Evolutionary conservation across 495 filamentous ascomycete species (phyloP), one percentile per base, ranked within the genome.

Genomic region (Trichoderma reesei): DNA sequence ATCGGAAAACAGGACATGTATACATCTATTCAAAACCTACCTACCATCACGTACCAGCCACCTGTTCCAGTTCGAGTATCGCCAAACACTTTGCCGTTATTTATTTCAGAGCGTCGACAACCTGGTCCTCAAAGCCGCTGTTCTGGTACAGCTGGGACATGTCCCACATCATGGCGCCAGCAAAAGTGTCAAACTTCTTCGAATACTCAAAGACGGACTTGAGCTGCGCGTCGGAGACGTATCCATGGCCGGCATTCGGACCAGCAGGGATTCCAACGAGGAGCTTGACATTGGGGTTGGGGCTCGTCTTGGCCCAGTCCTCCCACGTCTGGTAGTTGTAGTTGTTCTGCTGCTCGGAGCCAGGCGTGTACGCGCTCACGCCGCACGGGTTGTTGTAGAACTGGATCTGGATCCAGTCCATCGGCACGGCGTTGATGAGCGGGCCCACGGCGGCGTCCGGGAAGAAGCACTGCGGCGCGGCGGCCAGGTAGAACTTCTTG

Each of bases 241-340:
- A 91, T 10, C 87, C 88, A 6, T 75, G 76, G 37, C 85, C 83
- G 13, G 83, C 86, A 8, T 80, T 83, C 0, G 78, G 76, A 65
- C 81, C 82, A 20, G 85, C 88, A 0, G 88, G 88, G 4, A 88
- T 78, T 41, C 89, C 88, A 2, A 92, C 64, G 18, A 88, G 69
- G 39, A 92, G 75, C 72, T 87, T 88, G 64, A 87, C 86, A 13
- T 84, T 71, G 61, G 76, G 78, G 74, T 90, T 90, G 67, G 77
- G 68, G 60, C 82, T 85, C 5, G 74, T 75, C 68, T 84, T 80
- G 6, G 88, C 86, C 86, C 88, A 92, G 67, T 76, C 76, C 65
- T 91, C 87, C 89, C 89, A 91, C 63, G 79, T 79, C 16, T 75
- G 77, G 71, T 89, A 86, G 74, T 90, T 90, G 76, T 86, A 90